A percentile compares a stretch with the other conserved stretches of the same genome.
These are phyloP conservation scores for Xylariaceae sp. DNA, from an alignment of 2,329 filamentous ascomycete genomes.

Conservation along the genomic window DNA sequence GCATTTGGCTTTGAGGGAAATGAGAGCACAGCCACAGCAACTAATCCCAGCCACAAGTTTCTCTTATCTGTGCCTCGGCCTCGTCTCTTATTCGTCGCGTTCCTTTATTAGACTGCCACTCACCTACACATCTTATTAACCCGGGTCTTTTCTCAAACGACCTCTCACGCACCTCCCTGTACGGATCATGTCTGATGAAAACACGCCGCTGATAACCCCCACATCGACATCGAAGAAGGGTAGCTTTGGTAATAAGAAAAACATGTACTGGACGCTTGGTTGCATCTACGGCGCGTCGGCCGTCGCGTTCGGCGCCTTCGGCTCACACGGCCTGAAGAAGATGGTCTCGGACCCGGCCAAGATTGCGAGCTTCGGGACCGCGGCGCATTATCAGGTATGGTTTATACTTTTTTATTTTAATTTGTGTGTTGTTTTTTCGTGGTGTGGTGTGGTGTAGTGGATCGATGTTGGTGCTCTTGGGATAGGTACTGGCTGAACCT, in stretches of 20 bases:
- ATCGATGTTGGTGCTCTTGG: neutral
- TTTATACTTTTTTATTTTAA: neutral
- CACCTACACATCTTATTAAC: no score
- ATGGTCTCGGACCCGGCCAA: constrained; percentile 52
- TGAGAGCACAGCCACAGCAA: no score
- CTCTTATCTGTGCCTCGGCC: no score
- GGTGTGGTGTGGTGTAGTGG: neutral
- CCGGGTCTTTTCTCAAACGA: no score
- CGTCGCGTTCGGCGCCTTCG: constrained; percentile 60
- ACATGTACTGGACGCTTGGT: constrained; percentile 54
- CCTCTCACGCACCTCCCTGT: no score
- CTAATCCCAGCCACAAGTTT: no score
- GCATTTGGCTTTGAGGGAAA: no score
- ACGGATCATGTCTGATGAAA: constrained; percentile 17
- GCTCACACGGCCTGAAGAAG: constrained; percentile 61
- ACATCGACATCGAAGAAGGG: constrained; percentile 10
- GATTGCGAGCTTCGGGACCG: constrained; percentile 57
- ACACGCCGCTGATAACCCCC: constrained; percentile 15
- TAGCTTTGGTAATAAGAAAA: no score
- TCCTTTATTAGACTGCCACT: no score
- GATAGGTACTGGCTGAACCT: neutral
- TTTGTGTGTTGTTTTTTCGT: neutral
- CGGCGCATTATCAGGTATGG: constrained; percentile 60
- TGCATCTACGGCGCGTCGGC: constrained; percentile 57
- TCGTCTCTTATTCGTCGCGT: no score